Evolutionary conservation across 257 asterid species (phyloP), one percentile per base, ranked within the genome.

Genomic region (Nicotiana benthamiana): DNA sequence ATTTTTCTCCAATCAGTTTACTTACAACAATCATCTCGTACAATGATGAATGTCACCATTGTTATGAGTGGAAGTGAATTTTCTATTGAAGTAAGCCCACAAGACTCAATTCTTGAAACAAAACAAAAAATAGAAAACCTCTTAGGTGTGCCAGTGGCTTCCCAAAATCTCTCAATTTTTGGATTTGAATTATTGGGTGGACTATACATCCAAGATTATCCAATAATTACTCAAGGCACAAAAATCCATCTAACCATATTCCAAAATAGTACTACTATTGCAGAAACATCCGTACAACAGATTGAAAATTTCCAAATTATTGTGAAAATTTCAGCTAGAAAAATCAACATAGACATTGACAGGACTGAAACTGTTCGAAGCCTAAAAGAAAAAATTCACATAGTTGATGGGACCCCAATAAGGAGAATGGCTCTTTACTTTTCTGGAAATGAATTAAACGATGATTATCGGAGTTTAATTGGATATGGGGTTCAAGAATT

Each of bases 311-410:
- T 86, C 81, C 87, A 77, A 26, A 84, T 92, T 67, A 83, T 85
- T 0, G 83, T 90, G 8, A 90, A 86, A 70, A 90, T 87, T 85
- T 79, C 94, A 0, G 54, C 93, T 6, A 72, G 90, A 56, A 89
- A 86, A 56, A 63, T 89, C 34, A 81, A 82, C 24, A 75, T 92
- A 1, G 88, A 90, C 3, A 90, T 89, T 2, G 93, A 88, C 13
- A 54, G 56, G 10, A 81, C 80, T 27, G 97, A 93, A 86, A 91
- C 94, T 0, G 91, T 93, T 59, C 83, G 89, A 22, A 91, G 92
- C 89, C 85, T 93, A 18, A 93, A 91, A 79, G 97, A 92, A 82
- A 93, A 93, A 63, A 93, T 93, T 84, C 97, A 93, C 83, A 88
- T 91, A 6, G 80, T 90, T 0, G 92, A 91, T 22, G 94, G 92